A percentile compares a stretch with the other conserved stretches of the same genome.
phyloP scores from a whole-genome alignment of 2,329 filamentous ascomycete species.

The Lachnellula willkommii region DNA sequence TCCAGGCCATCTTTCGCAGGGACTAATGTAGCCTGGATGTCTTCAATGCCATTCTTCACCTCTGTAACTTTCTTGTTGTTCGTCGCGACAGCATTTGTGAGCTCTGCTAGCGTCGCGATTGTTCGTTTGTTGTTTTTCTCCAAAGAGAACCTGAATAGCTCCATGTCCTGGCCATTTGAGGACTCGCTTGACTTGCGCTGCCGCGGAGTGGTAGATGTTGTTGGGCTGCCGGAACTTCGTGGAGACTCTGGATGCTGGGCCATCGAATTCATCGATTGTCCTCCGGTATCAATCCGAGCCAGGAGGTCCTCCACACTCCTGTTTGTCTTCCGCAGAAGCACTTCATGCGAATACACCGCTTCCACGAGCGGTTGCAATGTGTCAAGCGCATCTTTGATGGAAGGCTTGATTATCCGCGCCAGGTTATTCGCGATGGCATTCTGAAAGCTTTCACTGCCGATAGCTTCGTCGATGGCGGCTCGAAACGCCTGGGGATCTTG shows the following conservation, averaged over 20 bases:
- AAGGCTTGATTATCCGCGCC: slow-evolving; percentile 28
- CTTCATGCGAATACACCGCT: slow-evolving; percentile 30
- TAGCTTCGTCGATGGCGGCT: slow-evolving; percentile 25
- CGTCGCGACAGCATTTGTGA: slow-evolving; percentile 22
- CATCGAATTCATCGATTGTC: slow-evolving; percentile 8
- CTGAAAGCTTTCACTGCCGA: slow-evolving; percentile 29
- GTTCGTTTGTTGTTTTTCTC: slow-evolving; percentile 21
- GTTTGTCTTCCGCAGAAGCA: slow-evolving; percentile 29
- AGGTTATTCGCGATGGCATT: slow-evolving; percentile 29
- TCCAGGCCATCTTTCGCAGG: slow-evolving; percentile 20
- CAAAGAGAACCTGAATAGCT: slow-evolving; percentile 19
- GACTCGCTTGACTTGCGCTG: slow-evolving; percentile 5
- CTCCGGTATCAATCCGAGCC: slow-evolving; percentile 19
- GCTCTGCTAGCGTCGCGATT: slow-evolving; percentile 20
- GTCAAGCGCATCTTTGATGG: slow-evolving; percentile 30
- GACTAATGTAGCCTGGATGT: slow-evolving; percentile 17
- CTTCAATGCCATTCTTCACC: slow-evolving; percentile 14
- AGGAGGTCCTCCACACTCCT: slow-evolving; percentile 29
- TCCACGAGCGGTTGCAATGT: slow-evolving; percentile 32
- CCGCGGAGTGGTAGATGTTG: slow-evolving; percentile 5
- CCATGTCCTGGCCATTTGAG: slow-evolving; percentile 6
- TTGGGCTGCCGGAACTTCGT: slow-evolving; percentile 1
- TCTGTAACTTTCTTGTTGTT: slow-evolving; percentile 24
- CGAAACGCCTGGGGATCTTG: slow-evolving; percentile 26
- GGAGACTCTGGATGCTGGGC: background rate